Percentiles rank a stretch among this genome's conserved stretches.
These are phyloP conservation scores for Harrya chromipes DNA, from an alignment of 768 basidiomycete species.

Conservation along the genomic window DNA sequence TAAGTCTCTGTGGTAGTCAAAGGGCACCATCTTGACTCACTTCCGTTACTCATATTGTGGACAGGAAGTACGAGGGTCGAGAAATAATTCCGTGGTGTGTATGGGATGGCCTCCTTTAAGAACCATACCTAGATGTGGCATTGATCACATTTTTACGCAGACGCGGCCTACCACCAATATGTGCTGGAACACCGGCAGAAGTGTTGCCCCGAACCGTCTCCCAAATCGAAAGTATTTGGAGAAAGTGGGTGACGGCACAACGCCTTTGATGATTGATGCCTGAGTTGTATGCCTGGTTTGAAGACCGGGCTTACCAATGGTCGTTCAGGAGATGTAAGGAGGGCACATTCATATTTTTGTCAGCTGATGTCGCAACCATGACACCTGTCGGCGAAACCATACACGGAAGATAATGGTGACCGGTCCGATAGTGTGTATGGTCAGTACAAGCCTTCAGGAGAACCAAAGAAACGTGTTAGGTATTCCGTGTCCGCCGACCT, in stretches of 20 bases:
- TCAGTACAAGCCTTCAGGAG: not conserved
- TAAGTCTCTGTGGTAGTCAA: conserved; percentile 9
- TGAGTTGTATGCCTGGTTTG: conserved; percentile 18
- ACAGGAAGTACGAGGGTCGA: not conserved
- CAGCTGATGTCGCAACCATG: conserved; percentile 5
- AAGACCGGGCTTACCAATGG: conserved; percentile 14
- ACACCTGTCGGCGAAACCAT: not conserved
- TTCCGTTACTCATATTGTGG: conserved; percentile 18
- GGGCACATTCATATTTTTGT: not conserved
- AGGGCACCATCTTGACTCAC: conserved; percentile 11
- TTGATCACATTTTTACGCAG: conserved; percentile 20
- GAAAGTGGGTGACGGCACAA: not conserved
- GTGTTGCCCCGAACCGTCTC: not conserved
- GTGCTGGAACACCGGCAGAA: conserved; percentile 2
- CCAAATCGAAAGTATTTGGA: conserved; percentile 1
- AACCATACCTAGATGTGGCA: conserved; percentile 7
- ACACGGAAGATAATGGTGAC: not conserved
- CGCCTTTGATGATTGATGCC: conserved; percentile 8
- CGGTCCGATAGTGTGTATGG: not conserved
- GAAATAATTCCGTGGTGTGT: not conserved
- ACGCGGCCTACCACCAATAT: not conserved
- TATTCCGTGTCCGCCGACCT: conserved; percentile 2
- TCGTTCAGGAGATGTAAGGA: not conserved
- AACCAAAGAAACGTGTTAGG: not conserved
- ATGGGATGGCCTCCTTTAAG: not conserved